These are phyloP conservation scores for Bipolaris zeicola DNA, from an alignment of 2,329 filamentous ascomycete species.

Conservation along the genomic window DNA sequence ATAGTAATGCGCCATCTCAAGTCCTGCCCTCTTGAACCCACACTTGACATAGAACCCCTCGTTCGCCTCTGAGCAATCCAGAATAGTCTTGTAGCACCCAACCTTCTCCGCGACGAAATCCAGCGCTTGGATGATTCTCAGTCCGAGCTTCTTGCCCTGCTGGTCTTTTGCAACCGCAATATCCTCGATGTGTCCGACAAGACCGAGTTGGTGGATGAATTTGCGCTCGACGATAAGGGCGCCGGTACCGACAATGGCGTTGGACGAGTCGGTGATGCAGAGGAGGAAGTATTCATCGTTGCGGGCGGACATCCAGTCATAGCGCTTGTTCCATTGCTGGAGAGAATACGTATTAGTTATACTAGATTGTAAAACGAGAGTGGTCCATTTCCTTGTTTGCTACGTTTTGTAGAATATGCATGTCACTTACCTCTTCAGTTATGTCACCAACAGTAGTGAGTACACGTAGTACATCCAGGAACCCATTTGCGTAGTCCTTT, in stretches of 20 bases:
- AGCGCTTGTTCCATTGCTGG: slow-evolving; percentile 71
- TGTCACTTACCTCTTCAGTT: slow-evolving; percentile 60
- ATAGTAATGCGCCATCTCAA: slow-evolving; percentile 98
- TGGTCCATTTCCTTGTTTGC: not conserved
- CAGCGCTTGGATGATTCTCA: slow-evolving; percentile 91
- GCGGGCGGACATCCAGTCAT: slow-evolving; percentile 77
- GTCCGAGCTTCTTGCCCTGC: slow-evolving; percentile 94
- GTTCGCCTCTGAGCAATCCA: slow-evolving; percentile 95
- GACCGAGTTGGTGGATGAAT: slow-evolving; percentile 81
- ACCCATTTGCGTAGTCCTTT: slow-evolving; percentile 78
- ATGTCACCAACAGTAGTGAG: slow-evolving; percentile 93
- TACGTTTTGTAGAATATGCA: not conserved
- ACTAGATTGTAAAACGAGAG: not conserved
- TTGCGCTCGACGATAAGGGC: slow-evolving; percentile 92
- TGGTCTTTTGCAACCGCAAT: slow-evolving; percentile 94
- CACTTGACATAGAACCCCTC: slow-evolving; percentile 99
- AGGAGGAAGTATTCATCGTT: slow-evolving; percentile 84
- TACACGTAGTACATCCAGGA: slow-evolving; percentile 88
- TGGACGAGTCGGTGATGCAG: slow-evolving; percentile 76
- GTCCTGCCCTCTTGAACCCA: slow-evolving; percentile 86
- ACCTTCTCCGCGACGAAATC: slow-evolving; percentile 86
- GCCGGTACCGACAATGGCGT: slow-evolving; percentile 84
- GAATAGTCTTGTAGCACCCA: slow-evolving; percentile 95
- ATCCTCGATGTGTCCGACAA: slow-evolving; percentile 96
- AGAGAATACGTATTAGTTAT: not conserved